Evolutionary conservation across 257 asterid genomes (phyloP), one percentile per base, ranked within the genome.

Genomic region (Jacaranda mimosifolia): DNA sequence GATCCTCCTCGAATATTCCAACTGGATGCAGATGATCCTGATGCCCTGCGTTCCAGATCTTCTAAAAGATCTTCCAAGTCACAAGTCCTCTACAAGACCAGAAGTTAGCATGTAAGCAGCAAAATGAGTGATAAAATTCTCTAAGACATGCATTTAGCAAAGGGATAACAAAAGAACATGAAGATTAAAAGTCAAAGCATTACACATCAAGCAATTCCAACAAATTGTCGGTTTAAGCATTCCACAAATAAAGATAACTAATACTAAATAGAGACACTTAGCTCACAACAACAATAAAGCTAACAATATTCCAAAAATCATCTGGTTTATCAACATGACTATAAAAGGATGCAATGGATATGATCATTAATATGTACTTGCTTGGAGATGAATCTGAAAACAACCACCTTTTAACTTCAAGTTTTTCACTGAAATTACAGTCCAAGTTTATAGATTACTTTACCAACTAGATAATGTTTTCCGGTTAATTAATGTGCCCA

Each of bases 41-140:
- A 86, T 18, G 84, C 75, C 77, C 81, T 83, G 75, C 63, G 69
- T 79, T 86, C 84, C 77, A 26, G 58, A 51, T 82, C 80, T 70
- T 65, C 83, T 70, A 83, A 73, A 60, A 83, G 79, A 76, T 75
- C 83, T 86, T 93, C 91, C 79, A 92, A 63, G 77, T 84, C 78
- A 77, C 10, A 66, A 66, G 85, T 86, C 84, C 91, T 88, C 98
- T 95, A 56, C 52, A 81, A 72, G 81, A 74, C 32, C 81, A 79
- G 51, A 77, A 73, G 63, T 70, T 78, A 70, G 62, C 70, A 69
- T 70, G 72, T 26, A 67, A 60, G 43, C 52, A 42, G n/a, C 18
- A 68, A 69, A 15, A 63, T 59, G 72, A 81, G 73, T 56, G 57
- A 55, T 36, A 63, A 55, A 19, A 64, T 67, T 13, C 38, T 11